Percentiles rank a stretch among this genome's conserved stretches.
Conservation (phyloP, 148 eudicot genomes). For the Amaranthus hypochondriacus region DNA sequence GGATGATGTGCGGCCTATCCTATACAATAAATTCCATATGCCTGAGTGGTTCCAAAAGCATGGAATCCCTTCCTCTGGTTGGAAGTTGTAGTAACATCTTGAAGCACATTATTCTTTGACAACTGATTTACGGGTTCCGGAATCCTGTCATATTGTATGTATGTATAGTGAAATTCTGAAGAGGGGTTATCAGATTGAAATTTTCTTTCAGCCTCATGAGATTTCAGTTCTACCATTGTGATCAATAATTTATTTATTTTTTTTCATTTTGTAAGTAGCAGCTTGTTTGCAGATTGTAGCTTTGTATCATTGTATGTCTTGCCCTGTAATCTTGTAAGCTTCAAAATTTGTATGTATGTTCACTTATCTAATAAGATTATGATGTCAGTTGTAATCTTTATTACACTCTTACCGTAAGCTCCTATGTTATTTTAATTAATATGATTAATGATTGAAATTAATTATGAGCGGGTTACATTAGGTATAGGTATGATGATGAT, state of each 20-base stretch:
- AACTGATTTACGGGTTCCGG: conserved; percentile 30
- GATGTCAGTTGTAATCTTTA: conserved; percentile 9
- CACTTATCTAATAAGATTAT: conserved; percentile 17
- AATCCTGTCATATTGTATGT: conserved; percentile 18
- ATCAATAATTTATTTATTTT: neutral
- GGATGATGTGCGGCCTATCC: conserved; percentile 68
- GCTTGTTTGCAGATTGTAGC: conserved; percentile 27
- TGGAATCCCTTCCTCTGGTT: conserved; percentile 67
- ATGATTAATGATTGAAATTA: no score
- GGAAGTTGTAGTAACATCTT: conserved; percentile 34
- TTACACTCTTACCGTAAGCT: no score
- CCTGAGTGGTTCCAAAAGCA: conserved; percentile 97
- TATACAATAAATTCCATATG: conserved; percentile 84
- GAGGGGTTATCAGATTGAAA: conserved; percentile 16
- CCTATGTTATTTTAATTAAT: no score
- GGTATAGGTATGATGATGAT: no score
- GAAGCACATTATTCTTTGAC: conserved; percentile 14
- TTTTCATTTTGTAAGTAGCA: conserved; percentile 27
- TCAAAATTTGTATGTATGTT: conserved; percentile 28
- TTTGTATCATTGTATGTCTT: conserved; percentile 25
- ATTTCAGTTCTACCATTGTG: conserved; percentile 18
- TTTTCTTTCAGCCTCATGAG: conserved; percentile 16
- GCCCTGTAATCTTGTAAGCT: conserved; percentile 25
- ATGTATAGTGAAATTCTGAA: conserved; percentile 42
- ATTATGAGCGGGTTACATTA: no score